Evolutionary conservation across 768 basidiomycete genomes (phyloP).

Genomic region (Crassisporium funariophilum): DNA sequence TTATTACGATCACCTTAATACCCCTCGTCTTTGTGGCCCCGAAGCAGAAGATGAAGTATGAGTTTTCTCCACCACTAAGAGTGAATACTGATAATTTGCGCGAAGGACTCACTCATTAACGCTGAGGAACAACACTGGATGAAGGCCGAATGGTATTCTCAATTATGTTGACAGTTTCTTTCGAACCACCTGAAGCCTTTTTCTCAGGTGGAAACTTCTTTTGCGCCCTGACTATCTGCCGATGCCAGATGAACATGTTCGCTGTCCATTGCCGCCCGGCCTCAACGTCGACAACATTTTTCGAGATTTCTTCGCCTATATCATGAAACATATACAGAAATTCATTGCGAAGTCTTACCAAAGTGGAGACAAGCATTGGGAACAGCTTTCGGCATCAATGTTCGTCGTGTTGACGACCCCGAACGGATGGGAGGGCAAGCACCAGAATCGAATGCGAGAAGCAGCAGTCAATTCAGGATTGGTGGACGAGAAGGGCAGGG

Average conservation of each 20-base stretch:
- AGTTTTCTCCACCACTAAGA: neutral
- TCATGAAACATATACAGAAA: constrained; percentile 17
- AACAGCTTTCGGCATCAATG: constrained; percentile 15
- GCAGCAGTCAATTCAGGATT: constrained; percentile 26
- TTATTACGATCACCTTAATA: constrained; percentile 33
- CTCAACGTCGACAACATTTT: constrained; percentile 23
- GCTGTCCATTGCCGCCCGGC: constrained; percentile 16
- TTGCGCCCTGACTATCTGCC: constrained; percentile 21
- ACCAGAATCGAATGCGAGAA: constrained; percentile 22
- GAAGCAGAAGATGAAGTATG: constrained; percentile 19
- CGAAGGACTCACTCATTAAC: constrained; percentile 6
- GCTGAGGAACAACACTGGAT: constrained; percentile 14
- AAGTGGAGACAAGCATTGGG: constrained; percentile 12
- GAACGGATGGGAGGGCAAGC: constrained; percentile 26
- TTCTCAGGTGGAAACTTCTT: constrained; percentile 27
- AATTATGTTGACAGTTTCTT: neutral
- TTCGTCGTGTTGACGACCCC: constrained; percentile 24
- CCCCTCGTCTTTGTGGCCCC: constrained; percentile 15
- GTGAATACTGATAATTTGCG: neutral
- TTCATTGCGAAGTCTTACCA: constrained; percentile 17
- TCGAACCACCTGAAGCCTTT: neutral
- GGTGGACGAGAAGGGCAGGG: constrained; percentile 6
- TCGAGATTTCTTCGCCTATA: constrained; percentile 25
- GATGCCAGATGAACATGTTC: constrained; percentile 6
- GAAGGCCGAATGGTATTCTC: constrained; percentile 23